Percentiles rank a stretch among this genome's conserved stretches.
Conservation (phyloP, 352 stramenopile genomes). For the Phytophthora parvispora region DNA sequence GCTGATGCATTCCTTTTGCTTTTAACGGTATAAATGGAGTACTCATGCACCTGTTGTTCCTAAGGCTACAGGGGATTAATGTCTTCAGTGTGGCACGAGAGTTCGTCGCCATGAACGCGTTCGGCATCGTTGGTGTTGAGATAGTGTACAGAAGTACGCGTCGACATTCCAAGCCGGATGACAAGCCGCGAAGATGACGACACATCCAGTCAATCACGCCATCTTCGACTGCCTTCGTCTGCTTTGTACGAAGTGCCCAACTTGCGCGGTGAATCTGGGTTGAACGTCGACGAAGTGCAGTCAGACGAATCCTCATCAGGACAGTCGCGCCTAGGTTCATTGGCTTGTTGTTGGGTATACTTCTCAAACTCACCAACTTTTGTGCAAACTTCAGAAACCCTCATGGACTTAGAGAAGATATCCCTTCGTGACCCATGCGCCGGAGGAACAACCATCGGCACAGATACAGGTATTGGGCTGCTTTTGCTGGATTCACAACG, state of each 20-base stretch:
- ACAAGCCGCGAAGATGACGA: no score
- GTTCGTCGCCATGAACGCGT: no score
- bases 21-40: constrained; percentile 12
- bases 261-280: neutral
- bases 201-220: neutral
- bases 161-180: no score
- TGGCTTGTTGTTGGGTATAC: neutral
- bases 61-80: no score
- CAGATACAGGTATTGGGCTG: neutral
- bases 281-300: neutral
- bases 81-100: no score
- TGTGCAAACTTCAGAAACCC: neutral
- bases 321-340: neutral
- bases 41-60: neutral
- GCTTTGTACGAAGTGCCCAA: no score
- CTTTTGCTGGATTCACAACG: neutral
- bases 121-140: no score
- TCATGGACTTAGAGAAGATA: neutral
- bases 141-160: no score
- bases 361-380: neutral
- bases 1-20: constrained; percentile 31
- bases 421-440: no score
- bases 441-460: no score
- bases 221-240: neutral
- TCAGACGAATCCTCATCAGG: no score